phyloP scores from a whole-genome alignment of 2,329 filamentous ascomycete species.

The Teratosphaeria viscida region DNA sequence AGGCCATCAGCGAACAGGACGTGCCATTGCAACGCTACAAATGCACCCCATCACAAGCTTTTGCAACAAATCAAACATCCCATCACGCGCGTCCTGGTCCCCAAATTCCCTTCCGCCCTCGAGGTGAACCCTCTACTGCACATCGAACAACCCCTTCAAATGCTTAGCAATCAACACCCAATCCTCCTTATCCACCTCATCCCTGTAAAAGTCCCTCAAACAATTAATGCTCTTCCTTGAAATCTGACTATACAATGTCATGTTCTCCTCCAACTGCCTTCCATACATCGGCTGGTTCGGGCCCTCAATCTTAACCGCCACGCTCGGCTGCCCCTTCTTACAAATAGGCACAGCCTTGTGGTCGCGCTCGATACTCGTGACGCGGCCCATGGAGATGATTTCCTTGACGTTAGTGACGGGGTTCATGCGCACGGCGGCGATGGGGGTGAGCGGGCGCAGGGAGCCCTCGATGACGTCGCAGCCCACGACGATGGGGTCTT shows the following conservation, averaged over 20 bases:
- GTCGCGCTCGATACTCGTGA: constrained; percentile 83
- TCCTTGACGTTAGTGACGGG: constrained; percentile 71
- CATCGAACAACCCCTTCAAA: constrained; percentile 87
- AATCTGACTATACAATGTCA: constrained; percentile 78
- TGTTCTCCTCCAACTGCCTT: constrained; percentile 85
- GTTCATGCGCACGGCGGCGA: constrained; percentile 77
- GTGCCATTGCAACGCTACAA: not conserved
- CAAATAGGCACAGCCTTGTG: constrained; percentile 88
- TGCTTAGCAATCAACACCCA: constrained; percentile 85
- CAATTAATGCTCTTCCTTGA: constrained; percentile 84
- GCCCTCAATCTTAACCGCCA: constrained; percentile 95
- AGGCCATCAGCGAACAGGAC: not conserved
- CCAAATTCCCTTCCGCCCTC: not conserved
- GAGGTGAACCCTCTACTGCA: constrained; percentile 6
- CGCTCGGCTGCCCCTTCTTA: constrained; percentile 95
- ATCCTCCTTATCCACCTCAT: constrained; percentile 82
- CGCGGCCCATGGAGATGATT: constrained; percentile 75
- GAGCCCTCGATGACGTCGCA: constrained; percentile 90
- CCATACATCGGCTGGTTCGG: constrained; percentile 76
- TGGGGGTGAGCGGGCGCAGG: constrained; percentile 76
- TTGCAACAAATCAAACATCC: not conserved
- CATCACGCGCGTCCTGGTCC: not conserved
- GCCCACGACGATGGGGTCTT: constrained; percentile 84
- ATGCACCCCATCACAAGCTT: not conserved
- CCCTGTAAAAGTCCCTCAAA: constrained; percentile 88